Evolutionary conservation across 2,329 filamentous ascomycete species (phyloP).

Genomic region (Fusarium armeniacum): DNA sequence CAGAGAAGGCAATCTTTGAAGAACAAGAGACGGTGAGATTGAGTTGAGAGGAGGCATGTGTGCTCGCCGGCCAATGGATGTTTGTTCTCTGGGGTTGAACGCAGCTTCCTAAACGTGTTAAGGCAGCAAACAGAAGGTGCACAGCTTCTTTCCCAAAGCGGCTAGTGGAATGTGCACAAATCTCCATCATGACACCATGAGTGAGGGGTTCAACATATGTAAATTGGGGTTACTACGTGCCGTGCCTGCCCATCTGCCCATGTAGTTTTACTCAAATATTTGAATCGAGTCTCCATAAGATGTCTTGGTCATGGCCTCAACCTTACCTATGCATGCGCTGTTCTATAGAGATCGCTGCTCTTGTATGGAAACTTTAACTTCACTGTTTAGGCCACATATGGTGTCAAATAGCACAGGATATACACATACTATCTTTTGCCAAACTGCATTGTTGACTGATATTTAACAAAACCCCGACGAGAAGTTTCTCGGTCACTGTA

Average conservation of each 20-base stretch:
- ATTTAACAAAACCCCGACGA: not conserved
- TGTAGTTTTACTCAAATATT: not conserved
- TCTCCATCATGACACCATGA: conserved; percentile 28
- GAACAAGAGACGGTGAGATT: conserved; percentile 54
- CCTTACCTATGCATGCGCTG: not conserved
- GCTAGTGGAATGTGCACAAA: conserved; percentile 31
- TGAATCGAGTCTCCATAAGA: not conserved
- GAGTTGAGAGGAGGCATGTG: conserved; percentile 52
- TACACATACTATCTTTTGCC: not conserved
- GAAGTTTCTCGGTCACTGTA: not conserved
- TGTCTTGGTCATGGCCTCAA: not conserved
- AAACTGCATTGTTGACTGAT: not conserved
- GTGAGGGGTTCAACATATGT: conserved; percentile 14
- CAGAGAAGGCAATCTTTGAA: conserved; percentile 54
- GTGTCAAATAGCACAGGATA: not conserved
- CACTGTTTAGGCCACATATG: not conserved
- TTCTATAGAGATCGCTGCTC: not conserved
- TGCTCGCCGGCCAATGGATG: conserved; percentile 42
- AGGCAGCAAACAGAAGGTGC: conserved; percentile 26
- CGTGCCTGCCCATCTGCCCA: not conserved
- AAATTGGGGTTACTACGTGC: not conserved
- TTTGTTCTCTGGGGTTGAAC: conserved; percentile 43
- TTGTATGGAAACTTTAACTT: not conserved
- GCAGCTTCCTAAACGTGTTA: conserved; percentile 48
- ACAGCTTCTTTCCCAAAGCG: conserved; percentile 32